Evolutionary conservation across 306 rosid species (phyloP), one percentile per base, ranked within the genome.

Genomic region (Fagus crenata): DNA sequence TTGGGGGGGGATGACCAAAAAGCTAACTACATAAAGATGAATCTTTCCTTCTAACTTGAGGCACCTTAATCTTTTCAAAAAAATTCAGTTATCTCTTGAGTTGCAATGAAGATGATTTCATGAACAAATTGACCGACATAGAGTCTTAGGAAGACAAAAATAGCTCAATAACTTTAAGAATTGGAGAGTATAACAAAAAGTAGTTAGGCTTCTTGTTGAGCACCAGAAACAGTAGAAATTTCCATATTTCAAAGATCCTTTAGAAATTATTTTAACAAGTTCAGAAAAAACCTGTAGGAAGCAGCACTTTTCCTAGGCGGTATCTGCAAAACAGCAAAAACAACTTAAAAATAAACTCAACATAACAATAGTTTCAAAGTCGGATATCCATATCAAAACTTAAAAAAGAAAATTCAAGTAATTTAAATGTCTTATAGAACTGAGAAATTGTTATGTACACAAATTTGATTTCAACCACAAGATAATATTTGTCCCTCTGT

Each of bases 301-400:
- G 99, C 97, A 75, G 97, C 97, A 82, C 83, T 92, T 89, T 78
- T 90, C 86, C 99, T 89, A 6, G 99, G 99, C 17, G 97, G 99
- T 83, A 95, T 92, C 99, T 95, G 93, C 91, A 87, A 78, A 83
- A 81, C 63, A 79, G 67, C 12, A 79, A 55, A 55, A 81, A 59
- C 36, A 81, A 31, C 80, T 49, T 78, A 74, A 7, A 32, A 39
- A 39, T n/a, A 67, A 67, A 43, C 7, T 67, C 11, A 39, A 37
- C 33, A 7, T n/a, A 37, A 67, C 37, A 78, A 53, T 49, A 53
- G 58, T 43, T 67, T 67, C 69, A 69, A 31, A 73, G 8, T 51
- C 51, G 28, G 28, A 22, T 22, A 40, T 2, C 36, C 39, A 63
- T 14, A 46, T 43, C 15, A 36, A 0, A 59, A 28, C 51, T 46